A percentile compares a stretch with the other conserved stretches of the same genome.
These are phyloP conservation scores for Apiospora hydei DNA, from an alignment of 2,329 filamentous ascomycete species.

Conservation along the genomic window DNA sequence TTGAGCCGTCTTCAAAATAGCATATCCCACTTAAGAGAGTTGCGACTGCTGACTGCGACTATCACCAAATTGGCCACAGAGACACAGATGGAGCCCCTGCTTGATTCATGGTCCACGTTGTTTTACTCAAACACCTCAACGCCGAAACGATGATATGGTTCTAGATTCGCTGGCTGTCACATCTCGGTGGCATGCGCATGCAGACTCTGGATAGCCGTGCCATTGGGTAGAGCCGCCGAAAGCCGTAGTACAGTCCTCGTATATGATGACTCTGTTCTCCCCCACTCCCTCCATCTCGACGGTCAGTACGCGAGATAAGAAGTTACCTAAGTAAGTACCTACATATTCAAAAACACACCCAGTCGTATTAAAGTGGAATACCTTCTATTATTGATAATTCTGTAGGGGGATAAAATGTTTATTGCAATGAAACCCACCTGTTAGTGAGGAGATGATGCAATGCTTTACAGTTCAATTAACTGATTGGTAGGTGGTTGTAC, in stretches of 20 bases:
- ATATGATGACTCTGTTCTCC: background rate
- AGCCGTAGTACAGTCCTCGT: background rate
- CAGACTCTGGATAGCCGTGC: background rate
- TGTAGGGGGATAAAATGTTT: too few relatives aligned
- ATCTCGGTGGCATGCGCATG: background rate
- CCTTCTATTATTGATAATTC: too few relatives aligned
- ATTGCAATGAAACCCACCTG: too few relatives aligned
- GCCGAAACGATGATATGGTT: background rate
- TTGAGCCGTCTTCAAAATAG: background rate
- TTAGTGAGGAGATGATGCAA: too few relatives aligned
- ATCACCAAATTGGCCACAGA: background rate
- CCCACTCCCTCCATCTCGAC: background rate
- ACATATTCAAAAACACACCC: too few relatives aligned
- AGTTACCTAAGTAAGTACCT: too few relatives aligned
- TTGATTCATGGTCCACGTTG: constrained; percentile 8
- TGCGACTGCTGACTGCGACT: background rate
- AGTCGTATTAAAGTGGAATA: too few relatives aligned
- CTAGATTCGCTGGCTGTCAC: background rate
- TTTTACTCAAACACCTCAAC: background rate
- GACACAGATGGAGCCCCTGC: constrained; percentile 15
- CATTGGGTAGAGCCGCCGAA: background rate
- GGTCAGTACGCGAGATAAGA: too few relatives aligned
- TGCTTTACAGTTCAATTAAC: too few relatives aligned
- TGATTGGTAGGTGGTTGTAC: too few relatives aligned
- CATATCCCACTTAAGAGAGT: background rate